Conservation (phyloP, 495 filamentous ascomycete species). For the Choiromyces venosus region DNA sequence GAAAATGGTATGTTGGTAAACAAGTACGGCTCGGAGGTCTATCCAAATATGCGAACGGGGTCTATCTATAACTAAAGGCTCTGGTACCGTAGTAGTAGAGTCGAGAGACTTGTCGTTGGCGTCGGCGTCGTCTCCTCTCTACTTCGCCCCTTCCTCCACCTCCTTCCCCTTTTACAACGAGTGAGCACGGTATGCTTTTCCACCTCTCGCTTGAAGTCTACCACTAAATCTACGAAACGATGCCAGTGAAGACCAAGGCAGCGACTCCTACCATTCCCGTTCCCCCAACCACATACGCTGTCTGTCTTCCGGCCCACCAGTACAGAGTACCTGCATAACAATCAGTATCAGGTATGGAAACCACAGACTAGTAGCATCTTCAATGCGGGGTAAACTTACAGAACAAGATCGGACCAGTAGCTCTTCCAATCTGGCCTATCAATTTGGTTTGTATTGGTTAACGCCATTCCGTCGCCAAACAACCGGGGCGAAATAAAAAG, state of each 20-base stretch:
- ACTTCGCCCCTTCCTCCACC: conserved; percentile 1
- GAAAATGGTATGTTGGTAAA: background rate
- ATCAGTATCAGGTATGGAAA: background rate
- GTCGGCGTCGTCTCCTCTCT: background rate
- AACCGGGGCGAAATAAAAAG: background rate
- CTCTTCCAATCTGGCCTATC: conserved; percentile 74
- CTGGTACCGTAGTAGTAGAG: no score
- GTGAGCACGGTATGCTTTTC: conserved; percentile 3
- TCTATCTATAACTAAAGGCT: background rate
- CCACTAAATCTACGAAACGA: conserved; percentile 46
- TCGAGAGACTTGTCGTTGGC: background rate
- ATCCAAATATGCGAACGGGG: background rate
- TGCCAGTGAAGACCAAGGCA: conserved; percentile 60
- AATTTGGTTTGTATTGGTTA: conserved; percentile 6
- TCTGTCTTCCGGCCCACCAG: conserved; percentile 93
- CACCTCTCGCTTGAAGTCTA: background rate
- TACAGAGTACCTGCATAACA: conserved; percentile 61
- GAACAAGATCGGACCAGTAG: conserved; percentile 80
- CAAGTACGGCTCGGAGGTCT: background rate
- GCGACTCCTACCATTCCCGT: conserved; percentile 69
- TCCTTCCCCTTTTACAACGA: background rate
- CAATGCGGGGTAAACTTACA: conserved; percentile 47
- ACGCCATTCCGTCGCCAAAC: background rate
- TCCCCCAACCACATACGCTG: conserved; percentile 76
- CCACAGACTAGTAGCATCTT: no score